Evolutionary conservation across 257 asterid genomes (phyloP).

Genomic region (Gentiana macrophylla): DNA sequence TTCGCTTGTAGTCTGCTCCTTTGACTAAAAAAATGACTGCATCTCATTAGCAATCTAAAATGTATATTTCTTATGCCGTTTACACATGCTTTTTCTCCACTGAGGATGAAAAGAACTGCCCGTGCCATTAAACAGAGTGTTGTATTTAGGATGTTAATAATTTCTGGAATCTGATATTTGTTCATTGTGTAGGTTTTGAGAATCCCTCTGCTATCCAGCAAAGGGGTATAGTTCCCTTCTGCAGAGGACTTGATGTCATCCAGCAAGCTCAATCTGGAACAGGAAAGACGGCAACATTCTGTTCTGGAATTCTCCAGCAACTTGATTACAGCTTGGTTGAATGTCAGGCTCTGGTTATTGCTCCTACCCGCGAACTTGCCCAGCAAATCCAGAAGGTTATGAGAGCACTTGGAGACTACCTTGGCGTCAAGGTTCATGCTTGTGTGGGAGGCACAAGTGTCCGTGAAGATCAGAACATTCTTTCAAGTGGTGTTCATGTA

Average conservation of each 20-base stretch:
- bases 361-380: conserved; percentile 48
- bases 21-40: too few relatives aligned
- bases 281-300: conserved; percentile 36
- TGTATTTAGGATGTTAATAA: too few relatives aligned
- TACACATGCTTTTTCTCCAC: too few relatives aligned
- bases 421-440: conserved; percentile 43
- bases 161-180: neutral
- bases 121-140: too few relatives aligned
- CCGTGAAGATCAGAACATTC: conserved; percentile 40
- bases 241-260: conserved; percentile 40
- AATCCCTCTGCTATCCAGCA: conserved; percentile 46
- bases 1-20: too few relatives aligned
- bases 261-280: conserved; percentile 47
- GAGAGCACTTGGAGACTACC: conserved; percentile 44
- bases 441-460: conserved; percentile 45
- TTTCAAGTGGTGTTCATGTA: conserved; percentile 35
- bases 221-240: conserved; percentile 42
- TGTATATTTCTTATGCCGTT: too few relatives aligned
- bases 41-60: too few relatives aligned
- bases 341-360: conserved; percentile 42
- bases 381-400: conserved; percentile 46
- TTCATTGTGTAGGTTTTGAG: conserved; percentile 25
- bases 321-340: conserved; percentile 25
- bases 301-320: conserved; percentile 45
- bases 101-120: too few relatives aligned